Evolutionary conservation across 2,329 filamentous ascomycete species (phyloP), one percentile per base, ranked within the genome.

Genomic region (Fusarium odoratissimum): DNA sequence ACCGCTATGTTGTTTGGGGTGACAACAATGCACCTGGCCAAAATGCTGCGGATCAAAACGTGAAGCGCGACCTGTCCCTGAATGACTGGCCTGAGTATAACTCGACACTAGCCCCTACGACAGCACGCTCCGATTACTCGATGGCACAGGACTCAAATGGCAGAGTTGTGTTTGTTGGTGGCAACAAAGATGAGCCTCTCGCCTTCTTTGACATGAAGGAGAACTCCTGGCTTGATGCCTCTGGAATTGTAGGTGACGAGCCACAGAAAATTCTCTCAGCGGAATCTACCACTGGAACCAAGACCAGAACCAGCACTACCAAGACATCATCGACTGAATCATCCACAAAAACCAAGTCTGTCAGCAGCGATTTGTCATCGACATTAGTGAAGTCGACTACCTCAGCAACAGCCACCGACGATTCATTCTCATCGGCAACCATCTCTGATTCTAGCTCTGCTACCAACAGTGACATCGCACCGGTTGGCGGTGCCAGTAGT

Each of bases 41-140:
- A 54, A 85, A 83, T 58, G 84, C 88, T 11, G 79, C 80, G 17
- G 83, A 87, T 2, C 78, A 87, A 72, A 76, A 74, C 30, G 56
- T 44, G 48, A 77, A 78, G 64, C 76, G 77, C 16, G 78, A 86
- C 21, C 81, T 93, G 35, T 91, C 89, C 2, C 79, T 91, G 31
- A 83, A 83, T 28, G 84, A 91, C 76, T 97, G 94, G 90, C 95
- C 95, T 4, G 78, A 86, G 6, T 98, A 98, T 82, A 95, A 98
- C 82, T 86, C 84, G 58, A 92, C 91, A 2, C 82, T 91, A 45
- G 95, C 93, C 1, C 93, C 95, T 0, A 77, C 69, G 5, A 84
- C 82, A 13, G 89, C 86, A 10, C 88, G 95, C 72, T 86, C 85
- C n/a, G 61, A 49, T 38, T 97, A 90, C 77, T 91, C 93, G 0